phyloP scores from a whole-genome alignment of 371 early-diverging fungal species.

The Zopfochytrium polystomum region DNA sequence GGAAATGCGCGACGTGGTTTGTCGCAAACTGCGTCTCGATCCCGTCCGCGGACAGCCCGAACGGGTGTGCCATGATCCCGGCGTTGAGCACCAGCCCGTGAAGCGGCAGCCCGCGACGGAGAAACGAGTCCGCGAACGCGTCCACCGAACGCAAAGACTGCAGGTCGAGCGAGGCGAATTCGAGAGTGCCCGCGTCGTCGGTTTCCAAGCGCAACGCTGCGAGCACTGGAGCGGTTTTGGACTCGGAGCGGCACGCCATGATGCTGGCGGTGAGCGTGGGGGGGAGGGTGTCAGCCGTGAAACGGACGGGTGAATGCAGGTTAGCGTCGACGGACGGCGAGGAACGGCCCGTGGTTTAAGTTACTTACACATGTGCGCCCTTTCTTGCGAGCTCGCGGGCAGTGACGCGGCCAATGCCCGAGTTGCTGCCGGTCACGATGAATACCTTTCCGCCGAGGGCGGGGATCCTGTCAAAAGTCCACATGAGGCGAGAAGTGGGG shows the following conservation, averaged over 20 bases:
- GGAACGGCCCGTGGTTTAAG: conserved; percentile 29
- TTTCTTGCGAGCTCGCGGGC: conserved; percentile 59
- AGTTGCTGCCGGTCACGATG: conserved; percentile 71
- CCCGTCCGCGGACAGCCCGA: conserved; percentile 61
- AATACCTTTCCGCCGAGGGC: conserved; percentile 57
- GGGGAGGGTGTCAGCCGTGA: background rate
- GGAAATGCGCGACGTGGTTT: conserved; percentile 64
- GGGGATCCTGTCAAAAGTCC: conserved; percentile 45
- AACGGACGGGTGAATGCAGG: background rate
- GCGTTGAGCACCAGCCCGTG: too few species aligned
- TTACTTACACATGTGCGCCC: conserved; percentile 46
- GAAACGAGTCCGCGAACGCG: too few species aligned
- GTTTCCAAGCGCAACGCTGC: too few species aligned
- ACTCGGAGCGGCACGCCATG: conserved; percentile 22
- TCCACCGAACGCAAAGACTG: too few species aligned
- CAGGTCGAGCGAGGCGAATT: too few species aligned
- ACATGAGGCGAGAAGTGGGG: background rate
- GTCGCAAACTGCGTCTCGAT: conserved; percentile 74
- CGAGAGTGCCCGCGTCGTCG: too few species aligned
- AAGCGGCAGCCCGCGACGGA: background rate
- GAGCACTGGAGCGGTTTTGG: too few species aligned
- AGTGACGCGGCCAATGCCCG: conserved; percentile 65
- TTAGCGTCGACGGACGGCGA: background rate
- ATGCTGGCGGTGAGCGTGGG: conserved; percentile 10
- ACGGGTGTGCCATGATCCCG: conserved; percentile 69